These are phyloP conservation scores for Teratosphaeria viscida DNA, from an alignment of 2,329 filamentous ascomycete genomes.

Conservation along the genomic window DNA sequence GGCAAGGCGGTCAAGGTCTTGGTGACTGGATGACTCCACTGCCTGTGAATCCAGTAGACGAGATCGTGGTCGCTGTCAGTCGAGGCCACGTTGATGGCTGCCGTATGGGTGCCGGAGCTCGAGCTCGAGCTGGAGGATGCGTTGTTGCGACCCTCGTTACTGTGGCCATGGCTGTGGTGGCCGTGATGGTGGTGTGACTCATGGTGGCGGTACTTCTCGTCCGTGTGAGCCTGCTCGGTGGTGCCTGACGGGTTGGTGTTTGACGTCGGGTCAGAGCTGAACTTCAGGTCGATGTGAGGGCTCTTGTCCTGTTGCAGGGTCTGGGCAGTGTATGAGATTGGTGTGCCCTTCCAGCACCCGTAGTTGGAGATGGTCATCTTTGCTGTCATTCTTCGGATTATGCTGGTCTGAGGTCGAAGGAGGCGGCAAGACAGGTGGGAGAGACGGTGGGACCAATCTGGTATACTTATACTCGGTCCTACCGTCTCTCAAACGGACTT, in stretches of 20 bases:
- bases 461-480: neutral
- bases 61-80: conserved; percentile 19
- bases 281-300: conserved; percentile 25
- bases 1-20: conserved; percentile 12
- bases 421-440: neutral
- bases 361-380: neutral
- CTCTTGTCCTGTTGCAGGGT: conserved; percentile 9
- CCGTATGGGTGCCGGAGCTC: conserved; percentile 5
- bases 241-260: conserved; percentile 9
- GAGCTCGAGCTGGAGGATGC: neutral
- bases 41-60: conserved; percentile 25
- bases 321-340: conserved; percentile 7
- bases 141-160: neutral
- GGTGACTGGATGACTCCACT: conserved; percentile 21
- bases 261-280: conserved; percentile 5
- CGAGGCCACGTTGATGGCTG: conserved; percentile 27
- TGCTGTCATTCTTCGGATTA: neutral
- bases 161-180: neutral
- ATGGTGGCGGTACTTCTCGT: neutral
- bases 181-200: neutral
- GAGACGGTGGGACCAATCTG: neutral
- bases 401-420: neutral
- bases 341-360: conserved; percentile 3
- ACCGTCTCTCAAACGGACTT: neutral
- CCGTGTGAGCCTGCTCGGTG: neutral